Percentiles rank a stretch among this genome's conserved stretches.
Evolutionary conservation across 176 grass and related monocot species (phyloP).

Genomic region (Zea mays): Zm-B73-REFERENCE-NAM-5.0 NC_050105.1:72460001-72460500

Average conservation of each 20-base stretch:
- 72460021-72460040: conserved; percentile 54
- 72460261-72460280: background rate
- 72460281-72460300: background rate
- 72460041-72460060: conserved; percentile 45
- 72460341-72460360: background rate
- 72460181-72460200: conserved; percentile 9
- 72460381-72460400: background rate
- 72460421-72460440: background rate
- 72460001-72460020: conserved; percentile 45
- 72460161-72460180: conserved; percentile 37
- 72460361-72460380: background rate
- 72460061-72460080: conserved; percentile 43
- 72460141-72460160: conserved; percentile 74
- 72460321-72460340: background rate
- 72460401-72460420: background rate
- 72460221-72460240: conserved; percentile 38
- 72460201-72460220: conserved; percentile 38
- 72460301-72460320: background rate
- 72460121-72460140: conserved; percentile 54
- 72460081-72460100: conserved; percentile 8
- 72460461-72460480: no score
- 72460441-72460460: no score
- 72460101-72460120: conserved; percentile 20
- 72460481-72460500: no score
- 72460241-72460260: background rate